phyloP scores from a whole-genome alignment of 2,329 filamentous ascomycete species.

The Colletotrichum spinosum region DNA sequence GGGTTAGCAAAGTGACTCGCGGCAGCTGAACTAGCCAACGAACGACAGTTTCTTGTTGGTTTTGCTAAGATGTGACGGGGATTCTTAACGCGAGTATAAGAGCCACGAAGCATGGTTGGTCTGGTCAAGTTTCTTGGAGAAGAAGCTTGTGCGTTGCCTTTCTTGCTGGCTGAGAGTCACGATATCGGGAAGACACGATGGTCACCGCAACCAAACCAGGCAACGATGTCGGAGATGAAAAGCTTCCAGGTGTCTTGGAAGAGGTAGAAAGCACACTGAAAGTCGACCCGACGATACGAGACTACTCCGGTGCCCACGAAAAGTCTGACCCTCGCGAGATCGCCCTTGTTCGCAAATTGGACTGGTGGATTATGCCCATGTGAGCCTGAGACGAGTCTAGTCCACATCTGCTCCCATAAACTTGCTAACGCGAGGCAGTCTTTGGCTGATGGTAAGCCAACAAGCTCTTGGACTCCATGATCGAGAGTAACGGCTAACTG shows the following conservation, averaged over 20 bases:
- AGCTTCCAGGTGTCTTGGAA: background rate
- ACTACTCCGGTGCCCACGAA: constrained; percentile 52
- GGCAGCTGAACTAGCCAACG: background rate
- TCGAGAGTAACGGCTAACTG: background rate
- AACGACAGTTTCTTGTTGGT: background rate
- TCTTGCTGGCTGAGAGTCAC: background rate
- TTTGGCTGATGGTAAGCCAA: constrained; percentile 21
- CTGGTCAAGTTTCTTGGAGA: background rate
- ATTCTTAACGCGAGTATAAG: too few relatives aligned
- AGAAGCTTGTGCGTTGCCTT: too few relatives aligned
- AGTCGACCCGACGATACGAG: constrained; percentile 25
- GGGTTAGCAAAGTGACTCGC: background rate
- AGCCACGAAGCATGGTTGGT: background rate
- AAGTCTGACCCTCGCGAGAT: constrained; percentile 55
- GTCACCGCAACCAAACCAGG: background rate
- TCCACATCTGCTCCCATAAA: background rate
- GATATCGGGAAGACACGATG: background rate
- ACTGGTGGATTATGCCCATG: constrained; percentile 51
- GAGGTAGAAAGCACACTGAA: constrained; percentile 13
- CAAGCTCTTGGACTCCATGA: rapidly evolving
- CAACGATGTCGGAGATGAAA: background rate
- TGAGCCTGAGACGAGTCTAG: background rate
- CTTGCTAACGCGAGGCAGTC: background rate
- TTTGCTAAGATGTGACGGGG: background rate
- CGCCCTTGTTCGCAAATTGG: constrained; percentile 52